Evolutionary conservation across 441 rosid genomes (phyloP).

Genomic region (Erysimum pusillum): DNA sequence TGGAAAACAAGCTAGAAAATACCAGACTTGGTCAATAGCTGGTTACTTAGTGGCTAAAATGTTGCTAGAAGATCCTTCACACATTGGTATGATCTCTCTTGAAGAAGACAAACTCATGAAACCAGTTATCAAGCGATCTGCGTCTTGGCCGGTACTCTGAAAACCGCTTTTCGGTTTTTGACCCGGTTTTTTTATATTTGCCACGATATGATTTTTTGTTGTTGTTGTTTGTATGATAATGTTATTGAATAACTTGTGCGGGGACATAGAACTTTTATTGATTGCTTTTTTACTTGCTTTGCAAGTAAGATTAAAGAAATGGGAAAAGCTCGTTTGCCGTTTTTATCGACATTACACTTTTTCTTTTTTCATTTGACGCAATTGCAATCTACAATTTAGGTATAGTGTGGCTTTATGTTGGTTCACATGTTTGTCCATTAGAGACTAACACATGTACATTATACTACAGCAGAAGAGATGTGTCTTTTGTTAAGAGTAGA

Average conservation of each 20-base stretch:
- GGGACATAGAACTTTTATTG: conserved; percentile 35
- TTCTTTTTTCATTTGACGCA: background rate
- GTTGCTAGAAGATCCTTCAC: conserved; percentile 98
- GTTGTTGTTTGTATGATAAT: conserved; percentile 57
- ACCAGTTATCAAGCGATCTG: conserved; percentile 82
- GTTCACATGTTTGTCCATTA: too few relatives aligned
- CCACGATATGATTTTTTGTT: conserved; percentile 37
- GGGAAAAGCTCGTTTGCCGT: conserved; percentile 39
- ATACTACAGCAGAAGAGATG: too few relatives aligned
- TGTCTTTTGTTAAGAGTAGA: too few relatives aligned
- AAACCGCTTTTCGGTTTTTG: conserved; percentile 40
- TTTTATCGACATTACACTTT: background rate
- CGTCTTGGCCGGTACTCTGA: conserved; percentile 82
- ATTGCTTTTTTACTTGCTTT: conserved; percentile 40
- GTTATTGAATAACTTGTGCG: conserved; percentile 28
- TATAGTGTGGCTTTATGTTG: background rate
- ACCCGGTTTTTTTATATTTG: conserved; percentile 40
- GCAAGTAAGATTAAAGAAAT: conserved; percentile 33
- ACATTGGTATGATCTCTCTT: conserved; percentile 90
- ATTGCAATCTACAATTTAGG: background rate
- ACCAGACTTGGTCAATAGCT: conserved; percentile 94
- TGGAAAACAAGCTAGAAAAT: conserved; percentile 90
- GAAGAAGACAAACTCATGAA: conserved; percentile 97
- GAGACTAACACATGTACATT: too few relatives aligned
- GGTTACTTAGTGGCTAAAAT: conserved; percentile 96